Conservation (phyloP, 257 asterid species). For the Osmanthus fragrans region DNA sequence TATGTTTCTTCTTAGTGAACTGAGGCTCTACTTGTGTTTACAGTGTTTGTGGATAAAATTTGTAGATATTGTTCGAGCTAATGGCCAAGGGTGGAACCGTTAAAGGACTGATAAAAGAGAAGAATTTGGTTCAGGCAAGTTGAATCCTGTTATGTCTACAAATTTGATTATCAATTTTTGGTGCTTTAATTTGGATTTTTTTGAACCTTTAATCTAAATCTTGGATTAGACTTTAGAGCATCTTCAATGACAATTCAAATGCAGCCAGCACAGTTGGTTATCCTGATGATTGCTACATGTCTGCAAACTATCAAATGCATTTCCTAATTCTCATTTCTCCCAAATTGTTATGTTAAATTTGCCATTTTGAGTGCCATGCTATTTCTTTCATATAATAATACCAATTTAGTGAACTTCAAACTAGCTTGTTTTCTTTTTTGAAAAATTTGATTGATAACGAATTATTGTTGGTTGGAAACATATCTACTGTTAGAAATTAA, state of each 20-base stretch:
- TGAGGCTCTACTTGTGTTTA: conserved; percentile 1
- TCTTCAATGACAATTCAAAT: no score
- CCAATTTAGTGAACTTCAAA: no score
- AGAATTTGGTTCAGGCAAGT: conserved; percentile 91
- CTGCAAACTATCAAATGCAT: not conserved
- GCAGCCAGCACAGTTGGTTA: not conserved
- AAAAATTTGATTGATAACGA: no score
- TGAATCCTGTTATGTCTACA: conserved; percentile 14
- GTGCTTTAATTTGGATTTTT: not conserved
- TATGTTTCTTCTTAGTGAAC: not conserved
- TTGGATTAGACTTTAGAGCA: not conserved
- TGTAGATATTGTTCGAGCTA: conserved; percentile 81
- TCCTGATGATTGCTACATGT: not conserved
- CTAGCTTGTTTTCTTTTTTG: no score
- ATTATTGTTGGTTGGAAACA: no score
- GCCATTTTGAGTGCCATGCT: not conserved
- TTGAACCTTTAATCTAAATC: not conserved
- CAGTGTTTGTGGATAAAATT: conserved; percentile 12
- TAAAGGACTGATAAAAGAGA: conserved; percentile 81
- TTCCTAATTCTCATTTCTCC: not conserved
- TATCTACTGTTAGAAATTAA: no score
- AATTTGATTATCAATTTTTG: not conserved
- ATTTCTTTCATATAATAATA: no score
- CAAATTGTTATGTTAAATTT: no score
- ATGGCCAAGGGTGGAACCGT: conserved; percentile 91